phyloP scores from a whole-genome alignment of 2,329 filamentous ascomycete species.

The Aspergillus ustus region DNA sequence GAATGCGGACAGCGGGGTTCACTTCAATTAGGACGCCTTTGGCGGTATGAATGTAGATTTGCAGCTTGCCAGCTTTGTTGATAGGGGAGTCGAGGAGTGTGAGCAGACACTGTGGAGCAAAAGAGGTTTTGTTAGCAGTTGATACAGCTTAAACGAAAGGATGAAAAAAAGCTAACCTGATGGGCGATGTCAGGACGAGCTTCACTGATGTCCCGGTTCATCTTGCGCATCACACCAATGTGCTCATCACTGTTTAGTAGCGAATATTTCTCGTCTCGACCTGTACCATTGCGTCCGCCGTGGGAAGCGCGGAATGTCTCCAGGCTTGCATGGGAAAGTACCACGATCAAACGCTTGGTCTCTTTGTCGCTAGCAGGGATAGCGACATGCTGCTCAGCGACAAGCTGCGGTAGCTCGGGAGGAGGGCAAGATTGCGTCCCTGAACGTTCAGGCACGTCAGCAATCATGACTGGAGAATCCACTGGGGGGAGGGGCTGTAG shows the following conservation, averaged over 20 bases:
- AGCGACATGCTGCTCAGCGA: slow-evolving; percentile 87
- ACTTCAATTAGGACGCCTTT: slow-evolving; percentile 98
- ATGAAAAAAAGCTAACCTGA: slow-evolving; percentile 68
- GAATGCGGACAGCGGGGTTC: slow-evolving; percentile 96
- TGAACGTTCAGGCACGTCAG: slow-evolving; percentile 46
- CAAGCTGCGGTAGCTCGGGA: slow-evolving; percentile 85
- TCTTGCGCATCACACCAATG: slow-evolving; percentile 98
- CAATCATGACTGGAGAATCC: slow-evolving; percentile 21
- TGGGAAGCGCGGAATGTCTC: slow-evolving; percentile 95
- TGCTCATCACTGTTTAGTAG: slow-evolving; percentile 98
- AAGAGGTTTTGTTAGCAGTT: slow-evolving; percentile 12
- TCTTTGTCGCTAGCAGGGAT: slow-evolving; percentile 88
- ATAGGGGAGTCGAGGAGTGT: slow-evolving; percentile 96
- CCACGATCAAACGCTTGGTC: slow-evolving; percentile 88
- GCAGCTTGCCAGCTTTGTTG: slow-evolving; percentile 96
- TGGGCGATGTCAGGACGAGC: slow-evolving; percentile 97
- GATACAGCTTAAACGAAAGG: background rate
- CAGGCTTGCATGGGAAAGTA: slow-evolving; percentile 94
- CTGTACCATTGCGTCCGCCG: slow-evolving; percentile 66
- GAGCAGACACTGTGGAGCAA: slow-evolving; percentile 76
- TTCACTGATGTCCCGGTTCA: slow-evolving; percentile 98
- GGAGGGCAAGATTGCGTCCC: slow-evolving; percentile 95
- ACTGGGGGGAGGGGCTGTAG: background rate
- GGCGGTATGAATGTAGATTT: slow-evolving; percentile 98
- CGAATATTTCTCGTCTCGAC: slow-evolving; percentile 91